Base-by-base conservation (phyloP, 768 basidiomycete genomes). In the Mycena rebaudengoi region DNA sequence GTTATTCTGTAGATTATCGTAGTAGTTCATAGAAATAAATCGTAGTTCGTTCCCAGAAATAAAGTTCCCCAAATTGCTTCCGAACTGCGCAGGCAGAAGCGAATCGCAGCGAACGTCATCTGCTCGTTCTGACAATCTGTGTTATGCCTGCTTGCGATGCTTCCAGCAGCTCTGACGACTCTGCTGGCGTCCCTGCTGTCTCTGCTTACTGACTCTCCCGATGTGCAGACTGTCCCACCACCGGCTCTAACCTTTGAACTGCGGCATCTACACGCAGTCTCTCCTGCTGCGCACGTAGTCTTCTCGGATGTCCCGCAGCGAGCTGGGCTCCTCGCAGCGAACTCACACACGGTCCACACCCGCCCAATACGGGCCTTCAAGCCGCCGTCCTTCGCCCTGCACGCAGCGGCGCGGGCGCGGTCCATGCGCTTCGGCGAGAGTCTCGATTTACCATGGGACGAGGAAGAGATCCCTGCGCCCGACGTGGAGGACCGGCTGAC, bases 401-500 rank as follows among this genome's bases (percentile, higher is more conserved):
- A 80, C 66, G 73, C 76, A 21, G 75, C 78, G 25, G 85, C 83
- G 32, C 82, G 82, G 25, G 70, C 73, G 52, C 82, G 80, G 50
- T 86, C 85, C 10, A 73, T 82, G 62, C 75, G 71, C 41, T 79
- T 80, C 64, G 81, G 80, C 6, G 82, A 88, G 57, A 85, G 79
- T 60, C 73, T 80, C 29, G 75, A 76, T 7, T 64, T 68, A 26
- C 66, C 66, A 4, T 98, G 96, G 96, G 86, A 90, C 10, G 90
- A 91, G 71, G 86, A 89, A 7, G 90, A 92, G 61, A 79, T 94
- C 1, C 55, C 79, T 3, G 91, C 81, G 0, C 97, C 97, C 3
- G 89, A 98, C 75, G 84, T 93, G 21, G 87, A 89, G 69, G 87
- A 85, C 51, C 82, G 94, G 41, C 86, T 90, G 64, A 91, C 93